phyloP scores from a whole-genome alignment of 345 rosid genomes.

The Eucalyptus tenuipes region DNA sequence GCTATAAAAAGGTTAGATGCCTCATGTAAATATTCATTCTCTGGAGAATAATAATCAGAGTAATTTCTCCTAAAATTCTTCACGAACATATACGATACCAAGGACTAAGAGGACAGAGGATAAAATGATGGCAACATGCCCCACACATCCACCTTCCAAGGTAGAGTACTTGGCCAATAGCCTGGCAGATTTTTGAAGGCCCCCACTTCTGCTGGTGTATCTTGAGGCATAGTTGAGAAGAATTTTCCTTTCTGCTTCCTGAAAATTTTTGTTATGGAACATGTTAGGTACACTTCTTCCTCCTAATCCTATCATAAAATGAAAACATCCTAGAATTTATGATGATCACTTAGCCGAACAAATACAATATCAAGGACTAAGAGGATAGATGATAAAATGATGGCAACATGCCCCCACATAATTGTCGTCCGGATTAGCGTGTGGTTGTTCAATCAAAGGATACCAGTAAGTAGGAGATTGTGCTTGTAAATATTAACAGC shows the following conservation, averaged over 20 bases:
- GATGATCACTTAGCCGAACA: slow-evolving; percentile 63
- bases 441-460: slow-evolving; percentile 81
- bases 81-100: slow-evolving; percentile 85
- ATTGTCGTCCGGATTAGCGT: slow-evolving; percentile 78
- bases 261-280: slow-evolving; percentile 20
- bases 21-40: no score
- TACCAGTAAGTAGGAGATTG: slow-evolving; percentile 86
- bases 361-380: slow-evolving; percentile 81
- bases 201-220: slow-evolving; percentile 63
- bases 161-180: no score
- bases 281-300: slow-evolving; percentile 3
- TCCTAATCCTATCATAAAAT: not conserved
- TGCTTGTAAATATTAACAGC: slow-evolving; percentile 81
- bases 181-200: slow-evolving; percentile 73
- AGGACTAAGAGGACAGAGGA: slow-evolving; percentile 75
- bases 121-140: slow-evolving; percentile 37
- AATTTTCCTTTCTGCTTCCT: slow-evolving; percentile 99
- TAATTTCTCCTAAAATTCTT: no score
- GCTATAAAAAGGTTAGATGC: no score
- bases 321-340: not conserved
- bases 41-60: no score
- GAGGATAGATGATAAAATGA: slow-evolving; percentile 42
- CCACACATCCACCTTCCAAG: not conserved
- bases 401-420: slow-evolving; percentile 54
- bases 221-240: slow-evolving; percentile 95